A percentile compares a stretch with the other conserved stretches of the same genome.
Conservation (phyloP, 441 rosid genomes). For the Gossypium aridum region DNA sequence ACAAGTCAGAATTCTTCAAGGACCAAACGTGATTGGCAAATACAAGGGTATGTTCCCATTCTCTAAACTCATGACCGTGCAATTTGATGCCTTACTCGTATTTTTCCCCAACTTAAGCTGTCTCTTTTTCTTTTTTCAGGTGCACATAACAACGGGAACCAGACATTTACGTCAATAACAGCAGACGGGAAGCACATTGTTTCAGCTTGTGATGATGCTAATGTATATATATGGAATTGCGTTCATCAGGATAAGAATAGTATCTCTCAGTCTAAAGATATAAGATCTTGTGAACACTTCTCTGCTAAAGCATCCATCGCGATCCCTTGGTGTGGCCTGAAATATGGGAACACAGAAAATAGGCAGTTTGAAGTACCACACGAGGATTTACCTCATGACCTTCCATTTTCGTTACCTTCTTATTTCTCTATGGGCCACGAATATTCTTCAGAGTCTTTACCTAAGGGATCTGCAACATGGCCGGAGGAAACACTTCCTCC, state of each 20-base stretch:
- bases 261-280: conserved; percentile 30
- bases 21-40: conserved; percentile 63
- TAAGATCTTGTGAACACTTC: conserved; percentile 72
- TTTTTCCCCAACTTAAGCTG: not conserved
- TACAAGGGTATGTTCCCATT: conserved; percentile 45
- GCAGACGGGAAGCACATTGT: conserved; percentile 81
- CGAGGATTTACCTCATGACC: conserved; percentile 18
- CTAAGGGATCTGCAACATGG: conserved; percentile 92
- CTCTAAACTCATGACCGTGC: not conserved
- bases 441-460: conserved; percentile 53
- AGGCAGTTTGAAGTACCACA: conserved; percentile 20
- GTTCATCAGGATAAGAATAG: conserved; percentile 24
- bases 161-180: conserved; percentile 61
- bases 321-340: conserved; percentile 77
- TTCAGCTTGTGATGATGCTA: conserved; percentile 81
- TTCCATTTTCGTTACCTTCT: conserved; percentile 31
- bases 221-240: conserved; percentile 76
- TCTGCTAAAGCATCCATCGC: conserved; percentile 73
- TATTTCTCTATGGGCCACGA: conserved; percentile 53
- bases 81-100: not conserved
- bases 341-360: conserved; percentile 16
- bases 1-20: conserved; percentile 68
- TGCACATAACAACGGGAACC: conserved; percentile 48
- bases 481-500: conserved; percentile 86
- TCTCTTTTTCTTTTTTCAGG: conserved; percentile 31